phyloP scores from a whole-genome alignment of 73 alveolate species.

The Paramecium tetraurelia region DNA sequence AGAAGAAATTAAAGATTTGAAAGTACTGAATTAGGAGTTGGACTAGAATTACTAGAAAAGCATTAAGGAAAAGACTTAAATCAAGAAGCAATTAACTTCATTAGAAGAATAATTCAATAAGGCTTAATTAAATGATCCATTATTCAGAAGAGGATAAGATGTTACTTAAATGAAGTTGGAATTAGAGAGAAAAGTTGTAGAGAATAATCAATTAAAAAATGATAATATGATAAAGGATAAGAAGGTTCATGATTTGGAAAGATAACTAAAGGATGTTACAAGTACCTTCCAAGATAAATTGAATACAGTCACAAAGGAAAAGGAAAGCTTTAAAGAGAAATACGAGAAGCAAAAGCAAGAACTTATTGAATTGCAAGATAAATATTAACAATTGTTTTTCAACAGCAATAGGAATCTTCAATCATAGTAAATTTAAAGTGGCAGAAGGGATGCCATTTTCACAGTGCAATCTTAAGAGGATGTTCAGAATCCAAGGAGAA shows the following conservation, averaged over 20 bases:
- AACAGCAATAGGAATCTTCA: background rate
- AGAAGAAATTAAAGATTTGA: background rate
- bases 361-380: constrained; percentile 24
- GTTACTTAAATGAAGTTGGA: constrained; percentile 39
- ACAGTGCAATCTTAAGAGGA: constrained; percentile 37
- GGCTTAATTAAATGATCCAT: constrained; percentile 43
- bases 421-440: background rate
- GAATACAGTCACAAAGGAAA: background rate
- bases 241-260: constrained; percentile 6
- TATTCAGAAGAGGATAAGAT: constrained; percentile 46
- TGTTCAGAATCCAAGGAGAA: background rate
- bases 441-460: background rate
- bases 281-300: constrained; percentile 18
- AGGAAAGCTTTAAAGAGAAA: constrained; percentile 16
- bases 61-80: constrained; percentile 3
- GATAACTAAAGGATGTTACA: background rate
- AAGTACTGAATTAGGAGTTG: background rate
- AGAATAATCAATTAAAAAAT: background rate
- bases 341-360: background rate
- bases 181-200: constrained; percentile 36
- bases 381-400: constrained; percentile 28
- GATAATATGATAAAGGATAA: constrained; percentile 42
- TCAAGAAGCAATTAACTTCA: background rate
- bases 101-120: constrained; percentile 44
- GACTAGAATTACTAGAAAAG: constrained; percentile 21